These are phyloP conservation scores for Plenodomus lindquistii DNA, from an alignment of 2,329 filamentous ascomycete genomes.

Conservation along the genomic window DNA sequence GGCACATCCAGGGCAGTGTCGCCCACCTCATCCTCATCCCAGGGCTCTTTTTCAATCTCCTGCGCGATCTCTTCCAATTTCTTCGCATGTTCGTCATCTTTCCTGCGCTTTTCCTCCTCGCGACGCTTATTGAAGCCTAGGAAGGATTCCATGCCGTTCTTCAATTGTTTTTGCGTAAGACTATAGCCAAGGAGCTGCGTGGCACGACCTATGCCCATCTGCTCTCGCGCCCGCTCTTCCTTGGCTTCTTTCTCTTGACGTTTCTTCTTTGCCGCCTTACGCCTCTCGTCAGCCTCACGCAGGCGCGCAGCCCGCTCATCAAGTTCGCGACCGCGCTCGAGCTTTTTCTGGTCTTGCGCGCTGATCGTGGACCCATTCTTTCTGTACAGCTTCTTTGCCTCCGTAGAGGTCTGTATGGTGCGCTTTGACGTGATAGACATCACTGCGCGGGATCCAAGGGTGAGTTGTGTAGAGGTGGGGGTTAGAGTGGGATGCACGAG, in stretches of 20 bases:
- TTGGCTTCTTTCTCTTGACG: slow-evolving; percentile 38
- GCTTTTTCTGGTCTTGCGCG: slow-evolving; percentile 31
- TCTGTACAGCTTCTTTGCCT: slow-evolving; percentile 40
- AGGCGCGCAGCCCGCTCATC: slow-evolving; percentile 38
- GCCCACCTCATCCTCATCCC: slow-evolving; percentile 31
- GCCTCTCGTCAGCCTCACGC: slow-evolving; percentile 39
- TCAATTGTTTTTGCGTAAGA: slow-evolving; percentile 42
- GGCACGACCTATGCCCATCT: slow-evolving; percentile 40
- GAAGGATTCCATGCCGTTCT: slow-evolving; percentile 45
- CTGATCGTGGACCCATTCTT: slow-evolving; percentile 31
- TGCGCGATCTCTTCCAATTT: slow-evolving; percentile 27
- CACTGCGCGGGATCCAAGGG: neutral
- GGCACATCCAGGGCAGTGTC: slow-evolving; percentile 20
- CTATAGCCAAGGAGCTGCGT: slow-evolving; percentile 47
- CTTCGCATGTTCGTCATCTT: slow-evolving; percentile 22
- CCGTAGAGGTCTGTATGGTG: slow-evolving; percentile 40
- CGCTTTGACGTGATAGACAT: slow-evolving; percentile 31
- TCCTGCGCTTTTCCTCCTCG: slow-evolving; percentile 22
- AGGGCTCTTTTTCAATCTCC: slow-evolving; percentile 36
- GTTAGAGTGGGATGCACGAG: slow-evolving; percentile 2
- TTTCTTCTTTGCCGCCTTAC: slow-evolving; percentile 34
- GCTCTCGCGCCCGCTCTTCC: slow-evolving; percentile 31
- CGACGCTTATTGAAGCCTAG: slow-evolving; percentile 32
- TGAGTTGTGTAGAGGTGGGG: neutral
- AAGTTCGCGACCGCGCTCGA: slow-evolving; percentile 36